Evolutionary conservation across 352 stramenopile species (phyloP).

Genomic region (Pythium aquatile): DNA sequence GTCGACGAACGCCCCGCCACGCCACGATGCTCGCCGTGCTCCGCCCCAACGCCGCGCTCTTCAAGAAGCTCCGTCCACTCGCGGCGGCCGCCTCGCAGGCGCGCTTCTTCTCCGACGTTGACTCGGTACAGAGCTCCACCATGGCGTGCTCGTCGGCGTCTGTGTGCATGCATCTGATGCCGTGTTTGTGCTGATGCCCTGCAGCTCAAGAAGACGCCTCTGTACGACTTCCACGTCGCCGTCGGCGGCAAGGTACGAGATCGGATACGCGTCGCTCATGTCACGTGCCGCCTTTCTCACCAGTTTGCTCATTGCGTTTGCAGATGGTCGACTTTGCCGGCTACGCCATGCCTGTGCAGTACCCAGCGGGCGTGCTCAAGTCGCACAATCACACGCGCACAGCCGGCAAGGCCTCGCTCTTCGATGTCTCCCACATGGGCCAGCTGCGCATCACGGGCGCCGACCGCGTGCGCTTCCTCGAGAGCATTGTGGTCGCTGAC

Average conservation of each 20-base stretch:
- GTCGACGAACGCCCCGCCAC: conserved; percentile 8
- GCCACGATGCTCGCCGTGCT: conserved; percentile 23
- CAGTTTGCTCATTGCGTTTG: background rate
- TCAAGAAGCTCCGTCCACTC: conserved; percentile 21
- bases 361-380: conserved; percentile 95
- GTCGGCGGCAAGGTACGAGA: conserved; percentile 59
- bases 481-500: conserved; percentile 95
- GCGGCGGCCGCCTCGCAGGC: conserved; percentile 15
- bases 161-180: background rate
- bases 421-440: conserved; percentile 99
- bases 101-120: conserved; percentile 24
- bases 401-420: conserved; percentile 86
- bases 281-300: background rate
- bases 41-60: conserved; percentile 20
- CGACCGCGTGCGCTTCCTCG: conserved; percentile 95
- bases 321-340: conserved; percentile 96
- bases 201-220: conserved; percentile 77
- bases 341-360: conserved; percentile 98
- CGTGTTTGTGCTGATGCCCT: conserved; percentile 3
- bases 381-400: conserved; percentile 86
- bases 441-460: conserved; percentile 92
- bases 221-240: conserved; percentile 75
- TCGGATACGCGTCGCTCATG: background rate
- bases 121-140: conserved; percentile 4
- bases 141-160: background rate